Evolutionary conservation across 495 filamentous ascomycete species (phyloP), one percentile per base, ranked within the genome.

Genomic region (Gamarada debralockiae): DNA sequence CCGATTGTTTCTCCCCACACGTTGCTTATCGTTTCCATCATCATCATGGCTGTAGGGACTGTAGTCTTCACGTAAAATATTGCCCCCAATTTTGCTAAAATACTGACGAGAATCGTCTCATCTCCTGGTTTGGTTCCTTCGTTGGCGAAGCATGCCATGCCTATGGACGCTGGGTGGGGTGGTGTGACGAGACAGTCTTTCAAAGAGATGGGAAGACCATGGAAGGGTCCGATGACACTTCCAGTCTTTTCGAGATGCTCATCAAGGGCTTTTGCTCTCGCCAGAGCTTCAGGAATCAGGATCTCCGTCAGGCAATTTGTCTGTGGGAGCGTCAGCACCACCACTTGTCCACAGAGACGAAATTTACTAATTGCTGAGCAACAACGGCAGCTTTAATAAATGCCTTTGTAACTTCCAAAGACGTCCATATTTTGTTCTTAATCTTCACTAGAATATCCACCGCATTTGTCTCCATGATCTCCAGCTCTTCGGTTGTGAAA

Each of bases 41-140:
- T 58, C 84, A 87, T 86, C 33, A 86, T 70, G 0, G 79, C 79
- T 23, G 72, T 71, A 0, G 83, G 82, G 0, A 83, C 79, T 31
- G 74, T 77, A 9, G 83, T 84, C 70, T 87, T 87, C 68, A 80
- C 82, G 62, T 78, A 85, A 4, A 86, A 66, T 0, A 85, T 71
- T 1, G 83, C 84, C 3, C 84, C 84, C 1, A 79, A 66, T 24
- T 65, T 65, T n/a, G 75, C 70, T 6, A 88, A 68, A 34, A 70
- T 62, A 3, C 43, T 52, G 2, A 62, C 61, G 0, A 63, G 43
- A 21, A 58, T 43, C 25, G 53, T 63, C 58, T 57, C 53, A 29
- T 60, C 46, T 7, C 57, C 41, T 18, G 56, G 59, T 39, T 65
- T 65, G 5, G 71, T 70, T 1, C 68, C 64, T 53, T 58, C 60